phyloP scores from a whole-genome alignment of 78 protist genomes.

The Emiliania huxleyi region DNA sequence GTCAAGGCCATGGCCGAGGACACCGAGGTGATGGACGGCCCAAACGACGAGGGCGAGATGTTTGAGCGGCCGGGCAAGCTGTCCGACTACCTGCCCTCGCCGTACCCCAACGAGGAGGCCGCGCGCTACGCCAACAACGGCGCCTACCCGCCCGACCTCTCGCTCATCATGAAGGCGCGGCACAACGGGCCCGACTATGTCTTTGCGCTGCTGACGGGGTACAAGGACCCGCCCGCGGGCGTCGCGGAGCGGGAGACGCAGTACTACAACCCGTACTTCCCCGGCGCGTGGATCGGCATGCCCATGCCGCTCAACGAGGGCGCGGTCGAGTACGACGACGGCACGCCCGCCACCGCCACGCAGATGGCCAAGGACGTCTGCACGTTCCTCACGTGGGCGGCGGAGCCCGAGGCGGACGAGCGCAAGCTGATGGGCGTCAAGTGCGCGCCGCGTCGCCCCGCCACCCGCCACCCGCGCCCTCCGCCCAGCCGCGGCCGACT shows the following conservation, averaged over 20 bases:
- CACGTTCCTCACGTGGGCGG: constrained; percentile 83
- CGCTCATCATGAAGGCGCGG: constrained; percentile 79
- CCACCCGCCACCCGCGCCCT: not conserved
- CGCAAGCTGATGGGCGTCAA: constrained; percentile 74
- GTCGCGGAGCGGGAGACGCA: constrained; percentile 71
- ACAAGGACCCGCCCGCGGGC: constrained; percentile 81
- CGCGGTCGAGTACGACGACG: constrained; percentile 82
- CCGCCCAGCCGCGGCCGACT: not conserved
- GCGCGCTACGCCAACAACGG: constrained; percentile 84
- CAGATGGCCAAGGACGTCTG: constrained; percentile 94
- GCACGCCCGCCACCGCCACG: constrained; percentile 81
- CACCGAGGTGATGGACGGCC: constrained; percentile 66
- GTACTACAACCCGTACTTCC: constrained; percentile 85
- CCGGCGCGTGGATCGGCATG: constrained; percentile 86
- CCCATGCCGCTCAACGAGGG: constrained; percentile 71
- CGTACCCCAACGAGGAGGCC: constrained; percentile 84
- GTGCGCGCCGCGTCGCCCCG: too few species aligned
- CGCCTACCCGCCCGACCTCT: constrained; percentile 87
- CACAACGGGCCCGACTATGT: constrained; percentile 70
- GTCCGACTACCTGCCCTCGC: constrained; percentile 76
- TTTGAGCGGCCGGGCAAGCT: constrained; percentile 86
- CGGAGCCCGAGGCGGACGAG: constrained; percentile 85
- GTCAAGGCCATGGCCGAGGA: constrained; percentile 76
- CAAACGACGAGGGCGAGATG: constrained; percentile 80
- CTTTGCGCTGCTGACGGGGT: constrained; percentile 83